These are phyloP conservation scores for Jackrogersella multiformis DNA, from an alignment of 495 filamentous ascomycete genomes.

Conservation along the genomic window DNA sequence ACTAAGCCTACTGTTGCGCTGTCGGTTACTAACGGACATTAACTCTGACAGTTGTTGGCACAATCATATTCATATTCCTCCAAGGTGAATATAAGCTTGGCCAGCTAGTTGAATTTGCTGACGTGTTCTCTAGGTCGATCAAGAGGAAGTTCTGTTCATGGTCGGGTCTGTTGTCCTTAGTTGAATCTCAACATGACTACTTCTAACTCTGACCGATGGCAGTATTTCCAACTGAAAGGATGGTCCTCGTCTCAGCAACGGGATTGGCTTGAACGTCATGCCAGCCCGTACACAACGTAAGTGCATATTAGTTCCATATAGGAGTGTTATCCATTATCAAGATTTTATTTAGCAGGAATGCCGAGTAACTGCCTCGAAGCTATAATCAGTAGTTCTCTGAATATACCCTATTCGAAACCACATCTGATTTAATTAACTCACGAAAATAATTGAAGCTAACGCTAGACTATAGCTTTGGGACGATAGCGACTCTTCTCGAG, in stretches of 20 bases:
- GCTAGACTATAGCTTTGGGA: constrained; percentile 71
- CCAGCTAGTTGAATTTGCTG: constrained; percentile 4
- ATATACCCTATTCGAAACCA: constrained; percentile 8
- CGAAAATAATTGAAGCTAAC: constrained; percentile 27
- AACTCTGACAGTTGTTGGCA: constrained; percentile 71
- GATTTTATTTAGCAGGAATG: neutral
- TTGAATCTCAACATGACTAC: neutral
- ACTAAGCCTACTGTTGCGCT: neutral
- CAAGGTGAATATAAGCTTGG: constrained; percentile 62
- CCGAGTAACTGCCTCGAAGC: neutral
- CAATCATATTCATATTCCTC: constrained; percentile 76
- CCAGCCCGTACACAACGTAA: constrained; percentile 78
- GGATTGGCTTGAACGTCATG: constrained; percentile 70
- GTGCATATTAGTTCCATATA: constrained; percentile 45
- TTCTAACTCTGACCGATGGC: constrained; percentile 35
- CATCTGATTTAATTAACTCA: neutral
- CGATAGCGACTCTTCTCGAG: constrained; percentile 78
- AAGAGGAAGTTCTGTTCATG: constrained; percentile 52
- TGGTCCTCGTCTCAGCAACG: constrained; percentile 70
- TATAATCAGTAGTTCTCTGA: neutral
- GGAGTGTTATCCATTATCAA: neutral
- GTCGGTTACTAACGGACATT: constrained; percentile 3
- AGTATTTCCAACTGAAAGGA: constrained; percentile 90
- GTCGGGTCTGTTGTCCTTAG: constrained; percentile 38
- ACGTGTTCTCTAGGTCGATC: constrained; percentile 46